A percentile compares a stretch with the other conserved stretches of the same genome.
Conservation (phyloP, 2,329 filamentous ascomycete genomes). For the Hypoxylon sp. region DNA sequence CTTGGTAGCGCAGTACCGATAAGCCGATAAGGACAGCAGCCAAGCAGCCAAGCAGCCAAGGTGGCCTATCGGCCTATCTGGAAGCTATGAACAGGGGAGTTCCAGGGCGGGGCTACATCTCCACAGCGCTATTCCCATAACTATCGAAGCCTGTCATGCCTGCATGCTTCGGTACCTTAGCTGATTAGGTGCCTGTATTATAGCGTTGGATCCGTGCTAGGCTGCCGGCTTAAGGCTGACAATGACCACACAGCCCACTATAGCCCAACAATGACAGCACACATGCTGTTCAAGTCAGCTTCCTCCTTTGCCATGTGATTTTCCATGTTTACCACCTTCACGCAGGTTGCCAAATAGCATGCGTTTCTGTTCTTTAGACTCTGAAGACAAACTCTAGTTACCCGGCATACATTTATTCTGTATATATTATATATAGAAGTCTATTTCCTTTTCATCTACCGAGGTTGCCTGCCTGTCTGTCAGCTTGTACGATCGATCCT, state of each 20-base stretch:
- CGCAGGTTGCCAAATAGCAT: conserved; percentile 7
- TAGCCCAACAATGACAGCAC: conserved; percentile 26
- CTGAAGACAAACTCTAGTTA: background rate
- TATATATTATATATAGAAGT: conserved; percentile 7
- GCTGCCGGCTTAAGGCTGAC: conserved; percentile 27
- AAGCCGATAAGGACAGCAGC: conserved; percentile 20
- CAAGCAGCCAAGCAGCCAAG: too few relatives aligned
- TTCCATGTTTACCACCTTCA: background rate
- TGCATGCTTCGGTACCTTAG: background rate
- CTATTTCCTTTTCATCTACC: conserved; percentile 2
- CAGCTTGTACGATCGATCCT: conserved; percentile 23
- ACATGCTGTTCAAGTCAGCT: conserved; percentile 5
- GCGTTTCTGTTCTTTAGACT: conserved; percentile 12
- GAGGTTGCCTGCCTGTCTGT: background rate
- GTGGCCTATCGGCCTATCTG: background rate
- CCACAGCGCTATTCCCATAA: conserved; percentile 3
- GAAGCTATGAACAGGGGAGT: background rate
- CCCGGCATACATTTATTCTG: conserved; percentile 16
- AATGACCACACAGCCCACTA: conserved; percentile 16
- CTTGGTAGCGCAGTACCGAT: too few relatives aligned
- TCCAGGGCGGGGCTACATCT: conserved; percentile 16
- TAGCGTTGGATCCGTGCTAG: conserved; percentile 3
- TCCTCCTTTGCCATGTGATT: conserved; percentile 21
- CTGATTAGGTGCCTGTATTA: too few relatives aligned
- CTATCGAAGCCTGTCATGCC: conserved; percentile 4